Base-by-base conservation (phyloP, 352 stramenopile species). In the Phytophthora cryptogea region DNA sequence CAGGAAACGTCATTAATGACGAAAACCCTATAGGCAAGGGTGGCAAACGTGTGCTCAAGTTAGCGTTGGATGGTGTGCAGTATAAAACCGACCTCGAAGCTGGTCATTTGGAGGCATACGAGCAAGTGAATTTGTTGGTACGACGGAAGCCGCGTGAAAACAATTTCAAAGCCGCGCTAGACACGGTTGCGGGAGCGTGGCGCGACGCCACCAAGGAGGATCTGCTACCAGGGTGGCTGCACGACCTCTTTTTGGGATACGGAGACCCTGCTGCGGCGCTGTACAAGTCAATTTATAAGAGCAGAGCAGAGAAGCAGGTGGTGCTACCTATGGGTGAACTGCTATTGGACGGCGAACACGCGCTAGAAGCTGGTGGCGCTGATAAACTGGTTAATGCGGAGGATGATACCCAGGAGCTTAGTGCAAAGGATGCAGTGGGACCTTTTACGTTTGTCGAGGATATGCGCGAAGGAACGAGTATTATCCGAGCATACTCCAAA, bases 81-180 rank as follows among this genome's bases (percentile, higher is more conserved):
- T 99, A 99, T 79, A 91, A 95, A 59, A 74, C 70, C 1, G 97
- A 99, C 69, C 58, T 96, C 16, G 79, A 85, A 44, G 61, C 51
- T 26, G 73, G 60, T 17, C 66, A 60, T 9, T 55, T 88, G 9
- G 79, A 88, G 17, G 74, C 89, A 7, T 97, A 96, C 67, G 72
- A 95, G 45, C 83, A 76, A n/a, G 79, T 98, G 20, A 99, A 99
- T 74, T 42, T 99, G 6, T 63, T 99, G 10, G 77, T 99, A 17
- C 80, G 96, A 37, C 68, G 94, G 7, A 74, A 96, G 10, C 76
- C 86, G 3, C 74, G 81, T 32, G 84, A 95, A 26, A 99, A 98
- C 63, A 98, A 98, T 66, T 99, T 99, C 66, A 98, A 98, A 59
- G 66, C 90, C 13, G 81, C 98, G 9, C 59, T 99, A 8, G 87